Evolutionary conservation across 2,329 filamentous ascomycete species (phyloP).

Genomic region (Purpureocillium takamizusanense): DNA sequence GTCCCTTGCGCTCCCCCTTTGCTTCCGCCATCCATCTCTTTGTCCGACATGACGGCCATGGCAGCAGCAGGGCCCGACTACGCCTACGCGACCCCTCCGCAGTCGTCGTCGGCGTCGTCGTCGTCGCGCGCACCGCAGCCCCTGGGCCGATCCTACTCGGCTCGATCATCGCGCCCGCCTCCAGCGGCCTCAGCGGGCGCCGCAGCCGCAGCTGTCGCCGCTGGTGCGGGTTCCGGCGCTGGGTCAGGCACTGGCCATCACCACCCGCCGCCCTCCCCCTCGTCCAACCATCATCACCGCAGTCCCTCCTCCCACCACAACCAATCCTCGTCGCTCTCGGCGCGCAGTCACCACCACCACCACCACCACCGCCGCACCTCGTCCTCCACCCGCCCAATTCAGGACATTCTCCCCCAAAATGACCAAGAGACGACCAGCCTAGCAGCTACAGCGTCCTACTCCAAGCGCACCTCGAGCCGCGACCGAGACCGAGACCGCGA

Average conservation of each 20-base stretch:
- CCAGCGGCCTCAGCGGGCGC: constrained; percentile 10
- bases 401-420: constrained; percentile 44
- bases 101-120: neutral
- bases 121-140: neutral
- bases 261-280: constrained; percentile 5
- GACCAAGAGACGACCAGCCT: constrained; percentile 68
- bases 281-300: constrained; percentile 13
- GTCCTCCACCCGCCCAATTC: constrained; percentile 31
- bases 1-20: too few species aligned
- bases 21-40: neutral
- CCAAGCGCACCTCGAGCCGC: constrained; percentile 56
- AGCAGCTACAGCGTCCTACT: constrained; percentile 38
- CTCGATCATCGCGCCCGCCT: constrained; percentile 21
- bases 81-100: neutral
- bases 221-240: constrained; percentile 3
- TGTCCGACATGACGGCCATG: neutral
- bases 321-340: constrained; percentile 1
- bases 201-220: constrained; percentile 4
- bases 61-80: neutral
- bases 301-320: constrained; percentile 15
- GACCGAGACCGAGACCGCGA: constrained; percentile 32
- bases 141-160: constrained; percentile 25
- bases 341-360: constrained; percentile 15
- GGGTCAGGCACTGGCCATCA: constrained; percentile 7
- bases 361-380: constrained; percentile 30